Evolutionary conservation across 2,329 filamentous ascomycete genomes (phyloP), one percentile per base, ranked within the genome.

Genomic region (Herpomyces periplanetae): DNA sequence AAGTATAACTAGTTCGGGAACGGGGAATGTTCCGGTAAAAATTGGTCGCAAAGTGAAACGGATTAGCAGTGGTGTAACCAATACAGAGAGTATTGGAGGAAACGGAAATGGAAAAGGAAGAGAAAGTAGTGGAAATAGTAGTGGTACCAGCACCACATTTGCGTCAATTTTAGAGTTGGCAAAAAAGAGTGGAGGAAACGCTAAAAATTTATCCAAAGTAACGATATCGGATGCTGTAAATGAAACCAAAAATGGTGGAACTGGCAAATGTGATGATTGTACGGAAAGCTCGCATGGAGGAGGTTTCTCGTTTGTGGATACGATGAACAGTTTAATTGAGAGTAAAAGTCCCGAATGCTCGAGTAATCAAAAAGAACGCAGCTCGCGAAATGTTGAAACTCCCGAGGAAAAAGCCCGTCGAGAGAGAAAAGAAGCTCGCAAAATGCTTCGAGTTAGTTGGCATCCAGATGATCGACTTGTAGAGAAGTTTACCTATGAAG

Each of bases 401-500:
- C 41, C 54, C 0, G 59, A 65, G 28, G 49, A 68, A 31, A 57
- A 46, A 28, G 41, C 45, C 2, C 62, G 55, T 29, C 51, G 65
- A 5, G 40, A 68, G 3, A 53, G 62, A 13, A 71, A 68, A 30
- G 62, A 71, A 32, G 47, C 53, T 23, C 50, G 64, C 18, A 49
- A 61, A 13, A 54, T 61, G 25, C 41, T 71, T 10, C 49, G 57
- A 6, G 65, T 75, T 4, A 49, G 41, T 4, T 75, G 63, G 47
- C 64, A 59, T 31, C 47, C 54, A 1, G 62, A 61, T 19, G 41
- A 49, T 8, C 49, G 55, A 12, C 44, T 75, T 12, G 57, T 57
- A 2, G 43, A 64, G 27, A 42, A 68, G 21, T 51, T 52, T 25
- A 41, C 58, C 19, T 71, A 73, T 37, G 53, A 56, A 21, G 63